Conservation (phyloP, 1,284 basidiomycete species). For the Blastosporella zonata region DNA sequence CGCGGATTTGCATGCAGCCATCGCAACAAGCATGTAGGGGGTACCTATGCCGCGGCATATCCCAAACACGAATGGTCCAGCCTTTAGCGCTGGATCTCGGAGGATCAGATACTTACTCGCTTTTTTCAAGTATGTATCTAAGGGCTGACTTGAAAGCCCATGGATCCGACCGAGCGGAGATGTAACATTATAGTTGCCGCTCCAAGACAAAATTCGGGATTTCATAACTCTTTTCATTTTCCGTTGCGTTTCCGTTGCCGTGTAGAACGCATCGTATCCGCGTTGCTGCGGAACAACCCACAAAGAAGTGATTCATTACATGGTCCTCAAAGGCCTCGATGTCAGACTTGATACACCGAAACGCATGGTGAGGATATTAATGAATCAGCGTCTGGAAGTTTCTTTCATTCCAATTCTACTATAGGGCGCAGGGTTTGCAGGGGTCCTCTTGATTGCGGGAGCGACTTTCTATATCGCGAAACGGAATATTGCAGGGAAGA, state of each 20-base stretch:
- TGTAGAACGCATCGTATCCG: not conserved
- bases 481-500: conserved; percentile 17
- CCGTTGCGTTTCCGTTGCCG: too few species aligned
- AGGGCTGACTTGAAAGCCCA: not conserved
- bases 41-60: conserved; percentile 2
- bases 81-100: not conserved
- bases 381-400: not conserved
- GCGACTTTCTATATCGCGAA: conserved; percentile 21
- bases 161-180: not conserved
- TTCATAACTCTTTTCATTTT: too few species aligned
- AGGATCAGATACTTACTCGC: not conserved
- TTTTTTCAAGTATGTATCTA: too few species aligned
- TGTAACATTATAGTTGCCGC: not conserved
- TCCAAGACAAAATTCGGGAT: too few species aligned
- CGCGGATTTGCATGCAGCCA: conserved; percentile 4
- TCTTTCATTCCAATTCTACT: not conserved
- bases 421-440: conserved; percentile 17
- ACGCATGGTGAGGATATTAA: conserved; percentile 14
- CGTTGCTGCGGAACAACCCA: not conserved
- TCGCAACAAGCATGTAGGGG: not conserved
- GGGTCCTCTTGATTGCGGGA: conserved; percentile 16
- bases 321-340: conserved; percentile 5
- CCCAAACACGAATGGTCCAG: not conserved
- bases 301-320: not conserved
- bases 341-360: conserved; percentile 19